Percentiles rank a stretch among this genome's conserved stretches.
Evolutionary conservation across 495 filamentous ascomycete species (phyloP).

Genomic region (Daldinia loculata): DNA sequence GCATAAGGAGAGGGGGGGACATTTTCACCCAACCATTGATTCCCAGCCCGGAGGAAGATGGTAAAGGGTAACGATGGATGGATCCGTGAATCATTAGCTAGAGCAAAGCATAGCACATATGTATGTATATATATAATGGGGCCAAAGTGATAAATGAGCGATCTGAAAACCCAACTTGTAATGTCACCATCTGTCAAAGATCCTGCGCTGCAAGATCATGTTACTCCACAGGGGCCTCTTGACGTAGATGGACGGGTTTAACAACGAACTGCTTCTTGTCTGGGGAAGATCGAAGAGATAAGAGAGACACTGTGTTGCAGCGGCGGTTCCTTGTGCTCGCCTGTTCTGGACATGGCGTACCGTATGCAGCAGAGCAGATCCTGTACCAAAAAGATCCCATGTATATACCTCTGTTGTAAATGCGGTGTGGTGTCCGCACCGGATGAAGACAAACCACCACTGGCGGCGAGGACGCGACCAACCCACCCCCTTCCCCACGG

Average conservation of each 20-base stretch:
- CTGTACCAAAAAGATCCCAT: background rate
- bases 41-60: background rate
- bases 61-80: background rate
- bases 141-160: slow-evolving; percentile 39
- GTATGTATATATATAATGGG: slow-evolving; percentile 10
- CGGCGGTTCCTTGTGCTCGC: background rate
- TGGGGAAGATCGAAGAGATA: background rate
- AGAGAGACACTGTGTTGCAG: slow-evolving; percentile 23
- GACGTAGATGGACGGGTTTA: slow-evolving; percentile 4
- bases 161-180: slow-evolving; percentile 24
- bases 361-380: slow-evolving; percentile 17
- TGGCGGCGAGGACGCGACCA: slow-evolving; percentile 9
- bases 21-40: slow-evolving; percentile 17
- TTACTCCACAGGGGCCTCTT: slow-evolving; percentile 46
- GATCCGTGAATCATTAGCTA: no score
- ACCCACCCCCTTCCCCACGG: slow-evolving; percentile 32
- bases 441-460: slow-evolving; percentile 9
- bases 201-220: slow-evolving; percentile 48
- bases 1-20: slow-evolving; percentile 11
- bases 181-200: slow-evolving; percentile 40
- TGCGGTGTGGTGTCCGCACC: slow-evolving; percentile 31
- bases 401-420: background rate
- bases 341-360: background rate
- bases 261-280: background rate
- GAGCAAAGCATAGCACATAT: background rate